phyloP scores from a whole-genome alignment of 2,329 filamentous ascomycete species.

The Rosellinia necatrix region DNA sequence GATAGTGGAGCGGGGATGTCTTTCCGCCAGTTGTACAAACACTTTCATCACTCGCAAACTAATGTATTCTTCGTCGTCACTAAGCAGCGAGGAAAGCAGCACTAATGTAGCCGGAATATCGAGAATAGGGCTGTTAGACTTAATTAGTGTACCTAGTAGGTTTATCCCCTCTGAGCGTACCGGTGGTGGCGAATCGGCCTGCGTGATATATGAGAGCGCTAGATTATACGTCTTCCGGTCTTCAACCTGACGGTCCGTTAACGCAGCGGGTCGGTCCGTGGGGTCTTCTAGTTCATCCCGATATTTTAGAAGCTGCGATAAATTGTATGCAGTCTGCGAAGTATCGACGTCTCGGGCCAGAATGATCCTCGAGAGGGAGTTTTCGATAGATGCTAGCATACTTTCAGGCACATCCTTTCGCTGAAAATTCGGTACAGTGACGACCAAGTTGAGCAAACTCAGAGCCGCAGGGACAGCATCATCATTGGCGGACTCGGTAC shows the following conservation, averaged over 20 bases:
- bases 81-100: conserved; percentile 66
- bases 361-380: conserved; percentile 52
- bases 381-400: conserved; percentile 52
- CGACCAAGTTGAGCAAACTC: conserved; percentile 64
- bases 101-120: conserved; percentile 70
- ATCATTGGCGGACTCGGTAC: conserved; percentile 48
- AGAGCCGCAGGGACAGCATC: conserved; percentile 59
- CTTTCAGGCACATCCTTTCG: conserved; percentile 50
- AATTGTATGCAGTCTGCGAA: conserved; percentile 59
- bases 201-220: conserved; percentile 67
- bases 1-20: conserved; percentile 65
- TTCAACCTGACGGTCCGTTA: conserved; percentile 56
- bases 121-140: conserved; percentile 59
- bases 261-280: conserved; percentile 44
- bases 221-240: conserved; percentile 66
- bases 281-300: conserved; percentile 57
- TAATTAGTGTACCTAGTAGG: conserved; percentile 62
- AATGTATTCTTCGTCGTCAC: conserved; percentile 72
- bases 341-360: conserved; percentile 46
- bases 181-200: conserved; percentile 65
- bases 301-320: conserved; percentile 60
- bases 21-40: conserved; percentile 63
- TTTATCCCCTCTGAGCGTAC: conserved; percentile 70
- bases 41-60: conserved; percentile 70
- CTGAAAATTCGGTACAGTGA: conserved; percentile 62